These are phyloP conservation scores for Pseudognaphalium luteoalbum DNA, from an alignment of 129 eudicot species.

Conservation along the genomic window DNA sequence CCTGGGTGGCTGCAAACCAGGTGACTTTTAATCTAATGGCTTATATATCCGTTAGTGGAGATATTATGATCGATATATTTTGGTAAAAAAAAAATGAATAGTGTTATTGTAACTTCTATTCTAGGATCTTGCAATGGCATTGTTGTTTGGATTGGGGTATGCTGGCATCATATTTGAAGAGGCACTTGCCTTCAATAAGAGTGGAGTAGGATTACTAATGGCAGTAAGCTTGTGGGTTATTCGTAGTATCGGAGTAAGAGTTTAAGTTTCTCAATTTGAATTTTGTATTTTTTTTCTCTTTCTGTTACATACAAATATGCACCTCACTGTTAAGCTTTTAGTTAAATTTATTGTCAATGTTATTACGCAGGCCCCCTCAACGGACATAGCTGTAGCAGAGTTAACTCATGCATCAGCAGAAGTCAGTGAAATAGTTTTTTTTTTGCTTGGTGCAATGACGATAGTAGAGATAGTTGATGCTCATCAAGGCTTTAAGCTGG, in stretches of 20 bases:
- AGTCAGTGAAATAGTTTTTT: constrained; percentile 96
- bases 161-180: constrained; percentile 97
- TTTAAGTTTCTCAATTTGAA: not conserved
- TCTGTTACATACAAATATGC: not conserved
- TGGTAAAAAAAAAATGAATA: not conserved
- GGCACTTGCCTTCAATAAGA: constrained; percentile 96
- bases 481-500: constrained; percentile 98
- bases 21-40: constrained; percentile 31
- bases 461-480: constrained; percentile 98
- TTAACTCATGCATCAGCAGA: constrained; percentile 94
- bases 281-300: not conserved
- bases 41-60: constrained; percentile 2
- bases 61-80: not conserved
- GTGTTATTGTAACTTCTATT: constrained; percentile 21
- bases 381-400: constrained; percentile 89
- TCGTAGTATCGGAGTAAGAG: constrained; percentile 91
- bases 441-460: constrained; percentile 99
- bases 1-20: constrained; percentile 99
- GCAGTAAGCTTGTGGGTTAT: constrained; percentile 96
- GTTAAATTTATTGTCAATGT: not conserved
- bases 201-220: constrained; percentile 98
- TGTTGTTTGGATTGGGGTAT: constrained; percentile 89
- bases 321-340: not conserved
- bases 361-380: constrained; percentile 85
- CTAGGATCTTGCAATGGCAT: constrained; percentile 94